Evolutionary conservation across 2,329 filamentous ascomycete species (phyloP).

Genomic region (Thelonectria olida): DNA sequence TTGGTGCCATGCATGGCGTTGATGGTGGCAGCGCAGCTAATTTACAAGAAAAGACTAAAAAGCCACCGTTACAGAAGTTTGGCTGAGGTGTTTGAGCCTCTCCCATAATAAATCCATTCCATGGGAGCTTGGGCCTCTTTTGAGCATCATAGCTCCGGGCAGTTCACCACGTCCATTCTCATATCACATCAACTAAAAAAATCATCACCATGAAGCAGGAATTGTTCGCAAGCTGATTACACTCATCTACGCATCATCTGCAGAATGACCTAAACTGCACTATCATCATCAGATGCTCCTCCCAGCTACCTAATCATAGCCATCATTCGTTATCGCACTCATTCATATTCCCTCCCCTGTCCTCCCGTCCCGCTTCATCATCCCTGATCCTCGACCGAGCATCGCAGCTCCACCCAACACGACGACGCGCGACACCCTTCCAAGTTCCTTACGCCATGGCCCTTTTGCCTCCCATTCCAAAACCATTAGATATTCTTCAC

Average conservation of each 20-base stretch:
- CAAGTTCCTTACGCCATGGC: neutral
- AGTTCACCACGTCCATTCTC: too few relatives aligned
- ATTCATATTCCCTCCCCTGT: too few relatives aligned
- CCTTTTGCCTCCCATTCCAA: neutral
- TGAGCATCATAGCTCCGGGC: neutral
- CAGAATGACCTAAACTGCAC: too few relatives aligned
- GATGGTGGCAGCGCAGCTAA: neutral
- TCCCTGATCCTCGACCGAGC: conserved; percentile 12
- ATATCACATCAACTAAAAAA: too few relatives aligned
- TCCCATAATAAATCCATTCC: neutral
- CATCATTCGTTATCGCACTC: neutral
- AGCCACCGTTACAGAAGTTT: neutral
- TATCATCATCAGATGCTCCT: neutral
- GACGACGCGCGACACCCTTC: conserved; percentile 8
- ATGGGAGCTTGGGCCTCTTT: conserved; percentile 11
- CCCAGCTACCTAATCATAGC: neutral
- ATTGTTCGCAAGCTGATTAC: too few relatives aligned
- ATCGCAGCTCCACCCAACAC: conserved; percentile 12
- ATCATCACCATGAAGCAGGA: too few relatives aligned
- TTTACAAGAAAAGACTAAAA: neutral
- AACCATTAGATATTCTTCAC: too few relatives aligned
- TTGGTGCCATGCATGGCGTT: neutral
- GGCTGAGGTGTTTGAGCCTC: too few relatives aligned
- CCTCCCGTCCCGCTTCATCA: too few relatives aligned
- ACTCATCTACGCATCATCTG: too few relatives aligned